Base-by-base conservation (phyloP, 2,329 filamentous ascomycete genomes). In the Botrytis aclada region DNA sequence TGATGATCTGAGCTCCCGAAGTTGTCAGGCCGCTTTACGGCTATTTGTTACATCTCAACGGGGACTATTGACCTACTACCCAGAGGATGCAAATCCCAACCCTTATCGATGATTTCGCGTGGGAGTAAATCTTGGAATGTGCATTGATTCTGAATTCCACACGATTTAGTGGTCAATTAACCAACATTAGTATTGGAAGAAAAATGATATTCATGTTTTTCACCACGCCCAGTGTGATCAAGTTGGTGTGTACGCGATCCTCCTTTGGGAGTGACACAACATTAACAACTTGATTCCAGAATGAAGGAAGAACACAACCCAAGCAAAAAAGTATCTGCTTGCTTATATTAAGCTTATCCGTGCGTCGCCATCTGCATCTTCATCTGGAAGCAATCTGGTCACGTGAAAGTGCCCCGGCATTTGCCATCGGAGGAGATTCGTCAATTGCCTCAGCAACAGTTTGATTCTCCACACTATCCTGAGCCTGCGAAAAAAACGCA, bases 201-300 rank as follows among this genome's bases (percentile, higher is more conserved):
- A 32, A 34, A 32, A 34, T 45, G 37, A 45, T 69, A 62, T 56
- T 65, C 61, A 58, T 10, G 20, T 54, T 54, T 39, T 37, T 7
- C 5, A 37, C 32, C 45, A 37, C 41, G 61, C 56, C 32, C 20
- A 14, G 56, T 71, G 18, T 56, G 45, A 34, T 20, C 32, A 29
- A 37, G 22, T 25, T 43, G 34, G 32, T 43, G 22, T 39, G n/a
- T 37, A 25, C n/a, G 63, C 29, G n/a, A 34, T 72, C 62, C 73
- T 71, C 70, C 61, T 43, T 69, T 58, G 65, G 72, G 41, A 56
- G 74, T 72, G 41, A 73, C 74, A 75, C 74, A 51, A 56, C 66
- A 67, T 61, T 37, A 61, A 34, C 32, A 43, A 64, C 54, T 69
- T n/a, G 63, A 69, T 72, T 61, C 62, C 39, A 32, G 51, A 61